Conservation (phyloP, 148 eudicot genomes). For the Chenopodium quinoa region DNA sequence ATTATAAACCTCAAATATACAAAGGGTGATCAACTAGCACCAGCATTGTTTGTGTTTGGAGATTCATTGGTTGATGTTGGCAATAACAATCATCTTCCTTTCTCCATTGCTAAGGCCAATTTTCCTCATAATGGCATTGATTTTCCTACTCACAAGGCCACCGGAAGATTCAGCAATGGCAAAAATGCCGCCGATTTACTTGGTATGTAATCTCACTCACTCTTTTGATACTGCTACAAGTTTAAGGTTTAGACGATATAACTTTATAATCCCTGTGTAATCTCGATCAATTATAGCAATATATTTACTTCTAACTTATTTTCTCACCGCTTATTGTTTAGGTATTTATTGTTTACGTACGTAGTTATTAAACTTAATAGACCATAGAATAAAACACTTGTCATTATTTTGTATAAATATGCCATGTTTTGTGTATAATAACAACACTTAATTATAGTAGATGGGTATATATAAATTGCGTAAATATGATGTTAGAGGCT, state of each 20-base stretch:
- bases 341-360: too few species aligned
- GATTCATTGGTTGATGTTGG: conserved; percentile 89
- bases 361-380: too few species aligned
- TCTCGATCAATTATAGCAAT: too few species aligned
- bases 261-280: too few species aligned
- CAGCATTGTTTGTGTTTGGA: conserved; percentile 78
- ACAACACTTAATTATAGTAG: too few species aligned
- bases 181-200: conserved; percentile 84
- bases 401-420: too few species aligned
- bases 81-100: conserved; percentile 64
- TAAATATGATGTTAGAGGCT: too few species aligned
- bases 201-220: conserved; percentile 36
- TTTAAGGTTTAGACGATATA: too few species aligned
- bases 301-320: background rate
- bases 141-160: conserved; percentile 54
- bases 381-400: too few species aligned
- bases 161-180: conserved; percentile 87
- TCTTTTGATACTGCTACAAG: too few species aligned
- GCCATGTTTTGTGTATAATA: too few species aligned
- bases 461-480: too few species aligned
- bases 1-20: background rate
- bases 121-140: conserved; percentile 85
- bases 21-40: conserved; percentile 32
- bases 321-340: background rate
- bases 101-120: conserved; percentile 72